phyloP scores from a whole-genome alignment of 805 yeast genomes.

The Monosporozyma servazzii region DNA sequence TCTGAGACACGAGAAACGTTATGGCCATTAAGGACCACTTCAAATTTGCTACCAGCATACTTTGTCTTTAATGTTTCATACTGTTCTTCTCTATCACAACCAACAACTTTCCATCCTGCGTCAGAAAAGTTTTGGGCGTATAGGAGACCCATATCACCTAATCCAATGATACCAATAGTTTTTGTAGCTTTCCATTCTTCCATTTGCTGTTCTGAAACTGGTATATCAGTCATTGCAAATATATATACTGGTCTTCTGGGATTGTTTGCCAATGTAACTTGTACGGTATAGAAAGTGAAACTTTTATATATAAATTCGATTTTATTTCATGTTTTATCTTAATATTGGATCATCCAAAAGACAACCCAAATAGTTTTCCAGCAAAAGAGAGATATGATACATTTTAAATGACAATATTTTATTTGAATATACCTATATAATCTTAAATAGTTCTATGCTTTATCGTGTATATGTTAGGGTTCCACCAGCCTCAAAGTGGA shows the following conservation, averaged over 20 bases:
- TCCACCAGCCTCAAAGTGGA: neutral
- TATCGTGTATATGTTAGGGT: too few relatives aligned
- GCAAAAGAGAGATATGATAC: neutral
- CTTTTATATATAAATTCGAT: neutral
- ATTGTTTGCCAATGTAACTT: neutral
- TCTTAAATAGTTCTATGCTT: too few relatives aligned
- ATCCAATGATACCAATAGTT: slow-evolving; percentile 81
- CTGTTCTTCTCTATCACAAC: slow-evolving; percentile 71
- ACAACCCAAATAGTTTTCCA: neutral
- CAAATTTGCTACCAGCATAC: slow-evolving; percentile 37
- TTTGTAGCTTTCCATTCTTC: slow-evolving; percentile 37
- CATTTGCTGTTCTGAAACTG: slow-evolving; percentile 7
- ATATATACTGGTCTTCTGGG: neutral
- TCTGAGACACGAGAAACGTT: slow-evolving; percentile 73
- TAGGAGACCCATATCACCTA: slow-evolving; percentile 93
- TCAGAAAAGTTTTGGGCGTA: slow-evolving; percentile 70
- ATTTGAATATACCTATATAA: neutral
- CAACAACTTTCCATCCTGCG: slow-evolving; percentile 85
- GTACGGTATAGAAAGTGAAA: neutral
- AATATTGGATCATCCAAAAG: neutral
- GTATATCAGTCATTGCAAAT: neutral
- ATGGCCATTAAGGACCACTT: slow-evolving; percentile 70
- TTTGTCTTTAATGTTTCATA: slow-evolving; percentile 39
- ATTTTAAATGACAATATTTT: too few relatives aligned
- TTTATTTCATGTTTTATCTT: neutral